A percentile compares a stretch with the other conserved stretches of the same genome.
phyloP scores from a whole-genome alignment of 2,329 filamentous ascomycete species.

The Monosporascus sp. region DNA sequence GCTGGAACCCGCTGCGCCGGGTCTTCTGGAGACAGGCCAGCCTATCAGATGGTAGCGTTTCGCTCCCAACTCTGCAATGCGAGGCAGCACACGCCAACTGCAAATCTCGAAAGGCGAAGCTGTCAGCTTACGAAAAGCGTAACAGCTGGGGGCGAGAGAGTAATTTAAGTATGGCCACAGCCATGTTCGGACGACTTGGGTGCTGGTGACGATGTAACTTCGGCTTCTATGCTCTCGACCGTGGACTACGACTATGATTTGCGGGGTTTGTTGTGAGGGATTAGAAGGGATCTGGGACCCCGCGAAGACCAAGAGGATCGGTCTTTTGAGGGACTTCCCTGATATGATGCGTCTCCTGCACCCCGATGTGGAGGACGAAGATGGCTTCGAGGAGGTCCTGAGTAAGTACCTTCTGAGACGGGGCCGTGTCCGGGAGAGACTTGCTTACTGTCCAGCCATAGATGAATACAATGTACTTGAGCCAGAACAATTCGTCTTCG shows the following conservation, averaged over 20 bases:
- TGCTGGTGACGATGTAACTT: too few species aligned
- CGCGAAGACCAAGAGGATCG: slow-evolving; percentile 2
- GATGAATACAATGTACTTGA: slow-evolving; percentile 1
- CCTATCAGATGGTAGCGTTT: too few species aligned
- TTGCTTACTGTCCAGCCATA: background rate
- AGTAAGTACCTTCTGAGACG: slow-evolving; percentile 7
- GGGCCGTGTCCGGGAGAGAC: background rate
- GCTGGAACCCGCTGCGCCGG: too few species aligned
- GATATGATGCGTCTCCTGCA: slow-evolving; percentile 1
- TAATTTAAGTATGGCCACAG: too few species aligned
- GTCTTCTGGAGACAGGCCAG: too few species aligned
- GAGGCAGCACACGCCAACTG: too few species aligned
- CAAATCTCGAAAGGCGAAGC: too few species aligned
- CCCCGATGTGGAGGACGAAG: background rate
- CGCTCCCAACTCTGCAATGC: too few species aligned
- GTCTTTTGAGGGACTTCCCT: slow-evolving; percentile 4
- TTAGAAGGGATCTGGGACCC: slow-evolving; percentile 8
- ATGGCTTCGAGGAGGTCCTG: slow-evolving; percentile 7
- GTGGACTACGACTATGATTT: slow-evolving; percentile 6
- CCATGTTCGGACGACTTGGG: too few species aligned
- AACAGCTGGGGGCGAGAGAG: too few species aligned
- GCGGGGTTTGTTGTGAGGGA: slow-evolving; percentile 9
- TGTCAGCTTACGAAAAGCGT: too few species aligned
- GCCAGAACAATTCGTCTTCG: slow-evolving; percentile 10
- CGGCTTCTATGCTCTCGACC: too few species aligned